These are phyloP conservation scores for Selenicereus undatus DNA, from an alignment of 148 eudicot species.

Conservation along the genomic window DNA sequence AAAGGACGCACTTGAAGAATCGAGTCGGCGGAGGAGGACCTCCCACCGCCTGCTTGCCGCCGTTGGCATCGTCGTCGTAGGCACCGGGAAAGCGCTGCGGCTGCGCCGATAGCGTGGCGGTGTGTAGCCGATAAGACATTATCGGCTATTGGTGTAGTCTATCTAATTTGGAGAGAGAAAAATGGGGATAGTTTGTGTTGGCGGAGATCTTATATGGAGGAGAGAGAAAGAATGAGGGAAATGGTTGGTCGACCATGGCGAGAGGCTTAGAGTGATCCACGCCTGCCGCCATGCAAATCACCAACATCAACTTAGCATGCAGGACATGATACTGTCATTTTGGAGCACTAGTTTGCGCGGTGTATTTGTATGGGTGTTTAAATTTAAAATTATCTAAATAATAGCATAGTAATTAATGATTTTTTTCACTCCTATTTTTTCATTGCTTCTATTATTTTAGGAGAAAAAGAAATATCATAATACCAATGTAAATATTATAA, in stretches of 20 bases:
- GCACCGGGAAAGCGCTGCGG: neutral
- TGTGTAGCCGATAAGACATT: constrained; percentile 2
- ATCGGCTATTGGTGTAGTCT: neutral
- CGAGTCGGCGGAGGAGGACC: neutral
- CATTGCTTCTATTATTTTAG: too few species aligned
- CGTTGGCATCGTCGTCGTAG: neutral
- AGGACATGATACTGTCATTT: too few species aligned
- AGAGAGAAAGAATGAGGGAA: neutral
- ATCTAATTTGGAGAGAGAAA: neutral
- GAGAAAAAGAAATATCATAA: too few species aligned
- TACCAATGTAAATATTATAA: too few species aligned
- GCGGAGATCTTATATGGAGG: neutral
- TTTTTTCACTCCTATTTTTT: too few species aligned
- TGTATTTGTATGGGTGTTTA: too few species aligned
- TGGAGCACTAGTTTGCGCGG: too few species aligned
- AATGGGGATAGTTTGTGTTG: neutral
- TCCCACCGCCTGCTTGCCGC: neutral
- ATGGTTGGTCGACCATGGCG: neutral
- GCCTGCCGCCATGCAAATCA: neutral
- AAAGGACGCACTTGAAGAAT: neutral
- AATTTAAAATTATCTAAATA: too few species aligned
- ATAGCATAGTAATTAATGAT: too few species aligned
- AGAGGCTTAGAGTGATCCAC: neutral
- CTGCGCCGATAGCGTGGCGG: neutral
- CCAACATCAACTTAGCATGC: too few species aligned